These are phyloP conservation scores for Trichoderma atrobrunneum DNA, from an alignment of 2,329 filamentous ascomycete genomes.

Conservation along the genomic window DNA sequence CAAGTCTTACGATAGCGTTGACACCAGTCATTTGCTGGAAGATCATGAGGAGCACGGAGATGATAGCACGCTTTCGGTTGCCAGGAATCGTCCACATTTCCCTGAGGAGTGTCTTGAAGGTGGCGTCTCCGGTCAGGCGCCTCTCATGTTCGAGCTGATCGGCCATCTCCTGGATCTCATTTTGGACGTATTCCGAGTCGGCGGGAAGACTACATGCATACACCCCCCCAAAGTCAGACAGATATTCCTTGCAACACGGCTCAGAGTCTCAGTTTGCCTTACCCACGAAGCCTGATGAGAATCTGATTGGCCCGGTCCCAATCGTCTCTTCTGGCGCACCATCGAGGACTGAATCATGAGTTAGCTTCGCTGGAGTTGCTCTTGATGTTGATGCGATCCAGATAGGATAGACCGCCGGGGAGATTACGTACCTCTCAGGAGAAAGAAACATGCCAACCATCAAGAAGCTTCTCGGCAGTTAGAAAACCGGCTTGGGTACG, in stretches of 20 bases:
- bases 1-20: slow-evolving; percentile 46
- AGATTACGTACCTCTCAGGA: slow-evolving; percentile 40
- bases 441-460: slow-evolving; percentile 60
- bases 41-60: slow-evolving; percentile 60
- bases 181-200: slow-evolving; percentile 53
- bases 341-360: slow-evolving; percentile 55
- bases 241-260: neutral
- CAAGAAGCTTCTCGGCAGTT: slow-evolving; percentile 40
- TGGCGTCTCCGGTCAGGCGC: slow-evolving; percentile 52
- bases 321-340: slow-evolving; percentile 64
- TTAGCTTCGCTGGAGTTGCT: neutral
- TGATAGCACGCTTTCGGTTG: slow-evolving; percentile 62
- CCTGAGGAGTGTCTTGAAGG: slow-evolving; percentile 55
- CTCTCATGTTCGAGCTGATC: slow-evolving; percentile 62
- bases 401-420: neutral
- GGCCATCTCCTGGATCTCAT: slow-evolving; percentile 60
- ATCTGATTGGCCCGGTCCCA: slow-evolving; percentile 61
- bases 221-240: neutral
- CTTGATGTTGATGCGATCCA: neutral
- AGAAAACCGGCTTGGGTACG: neutral
- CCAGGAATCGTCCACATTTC: slow-evolving; percentile 61
- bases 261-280: slow-evolving; percentile 13
- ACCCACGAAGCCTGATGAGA: slow-evolving; percentile 50
- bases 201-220: slow-evolving; percentile 46
- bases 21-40: slow-evolving; percentile 73